Base-by-base conservation (phyloP, 1,284 basidiomycete species). In the Leccinum fallax region DNA sequence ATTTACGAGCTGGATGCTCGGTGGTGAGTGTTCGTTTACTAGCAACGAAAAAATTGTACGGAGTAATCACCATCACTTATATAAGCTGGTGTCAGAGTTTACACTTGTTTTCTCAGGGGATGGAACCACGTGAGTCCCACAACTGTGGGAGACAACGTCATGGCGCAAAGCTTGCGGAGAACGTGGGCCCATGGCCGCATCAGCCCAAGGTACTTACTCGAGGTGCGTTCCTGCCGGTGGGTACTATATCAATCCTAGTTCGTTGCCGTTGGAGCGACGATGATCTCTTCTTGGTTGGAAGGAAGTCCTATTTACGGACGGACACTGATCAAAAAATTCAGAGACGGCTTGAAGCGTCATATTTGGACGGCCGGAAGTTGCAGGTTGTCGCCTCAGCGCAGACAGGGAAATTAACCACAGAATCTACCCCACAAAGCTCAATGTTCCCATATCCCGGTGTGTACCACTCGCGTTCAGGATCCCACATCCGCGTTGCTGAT, bases 1-100 rank as follows among this genome's bases (percentile, higher is more conserved):
- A 93, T 93, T 80, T 83, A 90, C 87, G 73, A 79, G 79, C 77
- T 72, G 66, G 61, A 46, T 59, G 69, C 73, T 72, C 73, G 57
- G 53, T 11, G 40, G 16, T 32, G 36, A 38, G 51, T 56, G 40
- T 56, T 60, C 6, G 13, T 21, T 54, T 13, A 2, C 53, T 34
- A 16, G 53, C 13, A 56, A 43, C 16, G 38, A 55, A 55, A 71
- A 69, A 21, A 28, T 62, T 53, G 36, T 16, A 34, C 15, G 26
- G 5, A 11, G n/a, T 4, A 46, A 56, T 36, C 34, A 36, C 34
- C 13, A 43, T 43, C 8, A 60, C 59, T 72, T 71, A 74, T 69
- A 63, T n/a, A 26, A 16, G 43, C 43, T 46, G 5, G n/a, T 28
- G 16, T 36, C 53, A 16, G 13, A 53, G 57, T 65, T 65, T 65